Conservation (phyloP, 192 early-diverging fungal genomes). For the Entomortierella parvispora region DNA sequence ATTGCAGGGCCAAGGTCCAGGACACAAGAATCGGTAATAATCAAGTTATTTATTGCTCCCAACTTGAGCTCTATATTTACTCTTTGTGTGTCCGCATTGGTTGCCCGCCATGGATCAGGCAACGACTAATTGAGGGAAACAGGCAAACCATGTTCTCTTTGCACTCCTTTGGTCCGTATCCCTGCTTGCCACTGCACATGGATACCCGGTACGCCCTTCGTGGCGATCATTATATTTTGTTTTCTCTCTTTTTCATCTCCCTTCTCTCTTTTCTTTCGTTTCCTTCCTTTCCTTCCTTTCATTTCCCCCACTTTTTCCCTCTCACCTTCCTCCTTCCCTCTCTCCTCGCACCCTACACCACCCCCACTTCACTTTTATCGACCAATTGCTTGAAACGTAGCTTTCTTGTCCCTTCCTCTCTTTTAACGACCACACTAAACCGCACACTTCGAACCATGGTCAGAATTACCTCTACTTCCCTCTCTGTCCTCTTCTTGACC, state of each 20-base stretch:
- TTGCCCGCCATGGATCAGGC: too few relatives aligned
- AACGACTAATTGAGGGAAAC: too few relatives aligned
- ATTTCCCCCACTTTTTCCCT: neutral
- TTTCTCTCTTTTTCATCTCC: conserved; percentile 1
- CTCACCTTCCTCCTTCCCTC: neutral
- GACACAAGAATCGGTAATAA: too few relatives aligned
- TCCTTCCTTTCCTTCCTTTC: neutral
- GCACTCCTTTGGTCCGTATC: too few relatives aligned
- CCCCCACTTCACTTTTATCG: too few relatives aligned
- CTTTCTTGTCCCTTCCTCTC: conserved; percentile 45
- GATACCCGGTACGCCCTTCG: too few relatives aligned
- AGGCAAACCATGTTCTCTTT: too few relatives aligned
- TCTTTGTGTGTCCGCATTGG: too few relatives aligned
- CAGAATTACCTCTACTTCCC: conserved; percentile 26
- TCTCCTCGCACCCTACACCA: neutral
- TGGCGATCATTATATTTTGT: neutral
- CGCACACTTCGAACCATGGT: conserved; percentile 17
- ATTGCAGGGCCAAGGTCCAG: too few relatives aligned
- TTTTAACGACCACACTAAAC: conserved; percentile 32
- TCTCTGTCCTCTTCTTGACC: conserved; percentile 35
- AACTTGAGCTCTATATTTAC: too few relatives aligned
- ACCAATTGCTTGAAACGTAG: conserved; percentile 9
- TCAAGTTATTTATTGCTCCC: too few relatives aligned
- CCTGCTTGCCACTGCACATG: too few relatives aligned
- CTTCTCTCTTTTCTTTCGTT: neutral